Evolutionary conservation across 2,329 filamentous ascomycete species (phyloP).

Genomic region (Zymoseptoria pseudotritici): DNA sequence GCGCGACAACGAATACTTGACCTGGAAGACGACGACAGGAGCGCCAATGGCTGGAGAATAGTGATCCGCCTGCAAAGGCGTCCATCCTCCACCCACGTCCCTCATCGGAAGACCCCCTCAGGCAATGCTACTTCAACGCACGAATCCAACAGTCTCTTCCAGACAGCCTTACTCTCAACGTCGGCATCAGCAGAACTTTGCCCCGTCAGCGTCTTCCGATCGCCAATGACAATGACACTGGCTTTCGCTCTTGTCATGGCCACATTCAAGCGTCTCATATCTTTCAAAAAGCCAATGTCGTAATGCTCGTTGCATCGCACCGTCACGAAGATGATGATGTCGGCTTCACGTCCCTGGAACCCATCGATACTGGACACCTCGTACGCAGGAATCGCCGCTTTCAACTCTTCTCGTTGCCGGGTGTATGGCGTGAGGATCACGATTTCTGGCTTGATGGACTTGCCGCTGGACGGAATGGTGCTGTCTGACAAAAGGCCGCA

Average conservation of each 20-base stretch:
- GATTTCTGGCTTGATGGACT: not conserved
- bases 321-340: slow-evolving; percentile 3
- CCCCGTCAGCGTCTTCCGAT: not conserved
- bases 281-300: slow-evolving; percentile 60
- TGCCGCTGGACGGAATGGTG: not conserved
- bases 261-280: slow-evolving; percentile 54
- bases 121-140: not conserved
- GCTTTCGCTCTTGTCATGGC: slow-evolving; percentile 4
- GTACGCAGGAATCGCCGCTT: not conserved
- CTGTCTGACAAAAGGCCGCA: not conserved
- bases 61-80: no score
- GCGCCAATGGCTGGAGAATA: no score
- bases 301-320: slow-evolving; percentile 1
- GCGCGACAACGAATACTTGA: no score
- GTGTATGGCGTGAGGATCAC: slow-evolving; percentile 2
- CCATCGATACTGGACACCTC: slow-evolving; percentile 1
- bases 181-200: not conserved
- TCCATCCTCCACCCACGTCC: no score
- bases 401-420: not conserved
- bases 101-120: not conserved
- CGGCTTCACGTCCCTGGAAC: slow-evolving; percentile 3
- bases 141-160: not conserved
- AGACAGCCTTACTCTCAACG: not conserved
- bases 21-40: no score
- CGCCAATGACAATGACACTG: slow-evolving; percentile 2